Conservation (phyloP, 306 rosid genomes). For the Aeschynomene evenia region DNA sequence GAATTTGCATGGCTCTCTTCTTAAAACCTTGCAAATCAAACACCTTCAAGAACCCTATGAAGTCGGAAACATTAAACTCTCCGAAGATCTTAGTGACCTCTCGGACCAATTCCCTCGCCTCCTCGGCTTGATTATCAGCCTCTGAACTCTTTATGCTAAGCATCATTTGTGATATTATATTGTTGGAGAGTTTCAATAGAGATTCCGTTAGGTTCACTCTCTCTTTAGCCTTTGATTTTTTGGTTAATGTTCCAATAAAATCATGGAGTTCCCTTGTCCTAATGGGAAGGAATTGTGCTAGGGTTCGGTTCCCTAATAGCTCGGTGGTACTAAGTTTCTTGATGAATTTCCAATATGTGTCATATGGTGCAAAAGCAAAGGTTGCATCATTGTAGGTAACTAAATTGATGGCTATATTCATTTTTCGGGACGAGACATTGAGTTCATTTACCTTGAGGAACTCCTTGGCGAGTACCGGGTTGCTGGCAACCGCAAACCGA, state of each 20-base stretch:
- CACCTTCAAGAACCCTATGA: conserved; percentile 22
- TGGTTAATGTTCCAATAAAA: conserved; percentile 8
- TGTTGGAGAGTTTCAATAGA: conserved; percentile 41
- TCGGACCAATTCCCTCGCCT: conserved; percentile 34
- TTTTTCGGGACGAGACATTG: conserved; percentile 18
- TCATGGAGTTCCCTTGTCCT: conserved; percentile 29
- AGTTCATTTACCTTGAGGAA: conserved; percentile 46
- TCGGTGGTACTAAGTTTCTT: conserved; percentile 38
- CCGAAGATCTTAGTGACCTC: conserved; percentile 42
- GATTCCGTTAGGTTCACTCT: conserved; percentile 35
- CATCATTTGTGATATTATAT: conserved; percentile 48
- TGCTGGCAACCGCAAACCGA: conserved; percentile 25
- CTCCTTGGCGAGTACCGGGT: conserved; percentile 40
- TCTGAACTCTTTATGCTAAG: conserved; percentile 39
- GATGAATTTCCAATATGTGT: conserved; percentile 45
- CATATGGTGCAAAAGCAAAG: conserved; percentile 50
- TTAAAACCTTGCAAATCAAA: conserved; percentile 37
- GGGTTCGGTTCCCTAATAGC: conserved; percentile 34
- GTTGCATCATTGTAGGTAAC: conserved; percentile 44
- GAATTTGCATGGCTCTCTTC: conserved; percentile 39
- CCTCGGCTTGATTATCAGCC: conserved; percentile 16
- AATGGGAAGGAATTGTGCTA: conserved; percentile 4
- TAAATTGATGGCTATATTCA: conserved; percentile 21
- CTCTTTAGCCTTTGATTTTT: conserved; percentile 14
- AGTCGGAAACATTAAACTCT: conserved; percentile 30